Percentiles rank a stretch among this genome's conserved stretches.
Conservation (phyloP, 306 rosid genomes). For the Castanospermum australe region DNA sequence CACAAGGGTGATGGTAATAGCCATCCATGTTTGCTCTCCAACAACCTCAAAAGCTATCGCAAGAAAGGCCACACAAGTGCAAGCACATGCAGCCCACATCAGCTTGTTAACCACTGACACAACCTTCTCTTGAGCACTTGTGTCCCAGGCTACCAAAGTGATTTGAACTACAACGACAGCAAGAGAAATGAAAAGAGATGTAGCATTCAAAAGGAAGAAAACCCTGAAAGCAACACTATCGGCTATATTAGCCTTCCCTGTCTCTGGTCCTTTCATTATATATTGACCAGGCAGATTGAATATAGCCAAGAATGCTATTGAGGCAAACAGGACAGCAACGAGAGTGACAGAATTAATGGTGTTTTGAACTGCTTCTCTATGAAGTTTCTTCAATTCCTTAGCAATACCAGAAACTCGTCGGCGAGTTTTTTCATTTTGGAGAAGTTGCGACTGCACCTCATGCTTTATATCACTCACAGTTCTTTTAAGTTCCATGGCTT, state of each 20-base stretch:
- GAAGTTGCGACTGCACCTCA: conserved; percentile 84
- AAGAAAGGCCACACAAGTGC: conserved; percentile 90
- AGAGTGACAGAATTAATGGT: conserved; percentile 84
- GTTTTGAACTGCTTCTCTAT: conserved; percentile 91
- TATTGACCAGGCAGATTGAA: conserved; percentile 97
- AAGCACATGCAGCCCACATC: conserved; percentile 97
- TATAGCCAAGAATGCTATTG: conserved; percentile 93
- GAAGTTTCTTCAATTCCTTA: conserved; percentile 89
- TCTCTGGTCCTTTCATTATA: background rate
- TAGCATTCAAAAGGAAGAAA: conserved; percentile 79
- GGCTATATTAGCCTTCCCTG: conserved; percentile 71
- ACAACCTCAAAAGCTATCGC: conserved; percentile 78
- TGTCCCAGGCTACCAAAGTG: conserved; percentile 98
- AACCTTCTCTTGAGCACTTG: conserved; percentile 84
- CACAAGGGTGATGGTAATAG: conserved; percentile 61
- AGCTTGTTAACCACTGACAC: conserved; percentile 93
- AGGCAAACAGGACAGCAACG: conserved; percentile 92
- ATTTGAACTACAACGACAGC: conserved; percentile 97
- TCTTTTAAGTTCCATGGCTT: conserved; percentile 90
- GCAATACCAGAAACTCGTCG: conserved; percentile 91
- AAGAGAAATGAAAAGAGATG: conserved; percentile 86
- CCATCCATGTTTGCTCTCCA: conserved; percentile 80
- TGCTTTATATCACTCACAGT: conserved; percentile 96
- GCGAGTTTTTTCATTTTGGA: conserved; percentile 79
- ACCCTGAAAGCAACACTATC: conserved; percentile 58